phyloP scores from a whole-genome alignment of 2,329 filamentous ascomycete genomes.

The Botrytis tulipae region DNA sequence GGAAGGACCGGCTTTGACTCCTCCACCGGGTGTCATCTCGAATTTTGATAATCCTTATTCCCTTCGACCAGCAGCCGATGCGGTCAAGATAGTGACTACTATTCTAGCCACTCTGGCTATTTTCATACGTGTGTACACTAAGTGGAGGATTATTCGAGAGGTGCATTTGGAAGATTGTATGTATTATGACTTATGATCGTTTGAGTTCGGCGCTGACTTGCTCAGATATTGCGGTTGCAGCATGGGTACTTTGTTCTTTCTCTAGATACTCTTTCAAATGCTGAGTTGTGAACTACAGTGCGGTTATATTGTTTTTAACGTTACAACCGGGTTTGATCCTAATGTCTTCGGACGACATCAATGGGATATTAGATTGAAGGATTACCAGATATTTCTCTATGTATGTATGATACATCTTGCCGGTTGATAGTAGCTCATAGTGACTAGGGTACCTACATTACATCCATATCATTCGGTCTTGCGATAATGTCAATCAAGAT shows the following conservation, averaged over 20 bases:
- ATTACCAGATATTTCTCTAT: slow-evolving; percentile 2
- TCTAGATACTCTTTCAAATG: neutral
- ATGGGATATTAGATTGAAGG: slow-evolving; percentile 4
- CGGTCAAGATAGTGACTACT: neutral
- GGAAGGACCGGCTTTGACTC: slow-evolving; percentile 8
- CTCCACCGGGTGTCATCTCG: neutral
- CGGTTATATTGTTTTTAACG: neutral
- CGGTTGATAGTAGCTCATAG: neutral
- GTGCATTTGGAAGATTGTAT: slow-evolving; percentile 13
- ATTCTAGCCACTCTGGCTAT: slow-evolving; percentile 3
- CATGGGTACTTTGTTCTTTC: neutral
- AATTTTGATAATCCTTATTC: neutral
- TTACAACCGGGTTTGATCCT: neutral
- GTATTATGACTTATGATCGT: neutral
- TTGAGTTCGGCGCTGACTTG: neutral
- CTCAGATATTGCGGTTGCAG: slow-evolving; percentile 1
- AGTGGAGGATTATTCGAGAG: slow-evolving; percentile 4
- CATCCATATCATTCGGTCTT: slow-evolving; percentile 10
- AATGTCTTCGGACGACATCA: slow-evolving; percentile 6
- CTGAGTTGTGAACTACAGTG: neutral
- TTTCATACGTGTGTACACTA: slow-evolving; percentile 1
- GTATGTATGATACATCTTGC: neutral
- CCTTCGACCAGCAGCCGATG: neutral
- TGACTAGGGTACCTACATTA: neutral
- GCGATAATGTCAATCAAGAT: slow-evolving; percentile 11